Conservation (phyloP, 2,329 filamentous ascomycete genomes). For the Eurotiales sp. region DNA sequence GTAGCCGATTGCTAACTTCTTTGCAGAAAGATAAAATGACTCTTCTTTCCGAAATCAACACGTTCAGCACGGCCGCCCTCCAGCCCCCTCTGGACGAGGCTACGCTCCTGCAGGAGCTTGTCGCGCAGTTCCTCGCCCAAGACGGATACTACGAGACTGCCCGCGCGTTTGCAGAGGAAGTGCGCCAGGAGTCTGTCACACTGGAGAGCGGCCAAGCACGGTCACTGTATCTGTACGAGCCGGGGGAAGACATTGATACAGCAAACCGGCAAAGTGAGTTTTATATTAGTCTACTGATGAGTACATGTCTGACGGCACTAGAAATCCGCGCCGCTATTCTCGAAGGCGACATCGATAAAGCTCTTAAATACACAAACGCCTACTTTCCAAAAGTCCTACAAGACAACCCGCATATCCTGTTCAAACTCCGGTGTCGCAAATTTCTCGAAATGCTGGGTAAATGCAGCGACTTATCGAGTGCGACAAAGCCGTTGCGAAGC, state of each 20-base stretch:
- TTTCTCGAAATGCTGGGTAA: conserved; percentile 92
- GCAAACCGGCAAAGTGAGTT: conserved; percentile 78
- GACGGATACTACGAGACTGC: conserved; percentile 95
- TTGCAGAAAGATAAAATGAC: conserved; percentile 57
- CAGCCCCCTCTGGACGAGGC: conserved; percentile 67
- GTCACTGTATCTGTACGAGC: conserved; percentile 58
- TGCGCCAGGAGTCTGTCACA: conserved; percentile 68
- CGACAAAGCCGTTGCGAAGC: conserved; percentile 39
- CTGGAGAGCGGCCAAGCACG: conserved; percentile 56
- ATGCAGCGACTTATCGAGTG: conserved; percentile 59
- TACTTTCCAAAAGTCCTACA: conserved; percentile 78
- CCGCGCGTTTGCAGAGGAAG: conserved; percentile 78
- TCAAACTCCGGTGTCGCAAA: conserved; percentile 81
- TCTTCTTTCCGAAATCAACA: conserved; percentile 60
- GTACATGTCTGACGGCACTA: background rate
- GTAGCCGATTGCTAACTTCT: background rate
- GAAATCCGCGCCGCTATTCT: conserved; percentile 80
- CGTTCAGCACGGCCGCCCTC: conserved; percentile 55
- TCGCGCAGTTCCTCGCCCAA: conserved; percentile 86
- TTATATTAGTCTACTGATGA: background rate
- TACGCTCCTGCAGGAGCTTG: conserved; percentile 74
- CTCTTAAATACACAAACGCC: conserved; percentile 72
- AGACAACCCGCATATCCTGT: conserved; percentile 79
- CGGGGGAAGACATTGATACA: conserved; percentile 80
- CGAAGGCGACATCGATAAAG: conserved; percentile 86